Evolutionary conservation across 1,139 yeast species (phyloP).

Genomic region (Torulaspora pretoriensis): DNA sequence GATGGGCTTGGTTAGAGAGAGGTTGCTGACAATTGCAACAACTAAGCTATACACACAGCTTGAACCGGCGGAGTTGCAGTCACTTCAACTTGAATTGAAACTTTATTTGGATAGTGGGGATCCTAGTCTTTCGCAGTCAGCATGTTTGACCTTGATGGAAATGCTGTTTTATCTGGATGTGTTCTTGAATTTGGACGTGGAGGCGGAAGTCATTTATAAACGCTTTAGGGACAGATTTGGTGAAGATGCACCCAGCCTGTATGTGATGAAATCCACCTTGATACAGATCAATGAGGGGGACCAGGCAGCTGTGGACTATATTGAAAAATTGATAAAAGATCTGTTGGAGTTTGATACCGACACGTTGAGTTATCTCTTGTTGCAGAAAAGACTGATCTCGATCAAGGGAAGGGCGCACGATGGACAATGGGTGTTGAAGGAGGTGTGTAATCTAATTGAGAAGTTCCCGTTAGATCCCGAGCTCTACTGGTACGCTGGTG

Average conservation of each 20-base stretch:
- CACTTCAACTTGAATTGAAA: conserved; percentile 38
- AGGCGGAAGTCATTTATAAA: conserved; percentile 64
- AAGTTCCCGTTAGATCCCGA: conserved; percentile 63
- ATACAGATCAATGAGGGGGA: conserved; percentile 32
- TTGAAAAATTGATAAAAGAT: conserved; percentile 29
- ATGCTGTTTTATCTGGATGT: conserved; percentile 66
- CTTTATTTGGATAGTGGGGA: conserved; percentile 24
- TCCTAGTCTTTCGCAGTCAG: conserved; percentile 41
- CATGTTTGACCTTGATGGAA: conserved; percentile 59
- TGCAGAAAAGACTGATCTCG: conserved; percentile 30
- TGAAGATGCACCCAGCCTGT: conserved; percentile 37
- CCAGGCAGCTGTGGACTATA: conserved; percentile 27
- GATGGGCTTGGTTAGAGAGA: conserved; percentile 26
- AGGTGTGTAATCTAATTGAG: conserved; percentile 26
- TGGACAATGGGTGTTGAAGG: conserved; percentile 18
- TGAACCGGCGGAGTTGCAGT: conserved; percentile 38
- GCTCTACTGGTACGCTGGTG: conserved; percentile 73
- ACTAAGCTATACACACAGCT: conserved; percentile 42
- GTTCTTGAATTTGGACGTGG: conserved; percentile 61
- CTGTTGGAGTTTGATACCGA: conserved; percentile 34
- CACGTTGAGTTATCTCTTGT: conserved; percentile 26
- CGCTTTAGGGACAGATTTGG: conserved; percentile 63
- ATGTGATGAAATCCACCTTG: conserved; percentile 32
- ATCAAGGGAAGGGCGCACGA: conserved; percentile 18
- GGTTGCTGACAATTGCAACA: conserved; percentile 37